Evolutionary conservation across 2,329 filamentous ascomycete genomes (phyloP).

Genomic region (Stagonosporopsis rhizophila): DNA sequence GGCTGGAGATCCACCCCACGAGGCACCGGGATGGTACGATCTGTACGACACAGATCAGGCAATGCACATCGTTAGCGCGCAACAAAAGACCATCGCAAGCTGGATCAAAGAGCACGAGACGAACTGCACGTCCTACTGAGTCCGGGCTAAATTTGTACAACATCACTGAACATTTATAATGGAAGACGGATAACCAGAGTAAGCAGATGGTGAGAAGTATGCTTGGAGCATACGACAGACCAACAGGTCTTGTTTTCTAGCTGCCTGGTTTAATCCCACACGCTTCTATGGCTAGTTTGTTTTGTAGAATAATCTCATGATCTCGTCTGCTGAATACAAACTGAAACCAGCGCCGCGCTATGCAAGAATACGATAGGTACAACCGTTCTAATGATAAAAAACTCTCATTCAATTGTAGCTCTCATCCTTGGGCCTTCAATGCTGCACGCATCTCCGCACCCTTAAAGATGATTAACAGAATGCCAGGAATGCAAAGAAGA

Average conservation of each 20-base stretch:
- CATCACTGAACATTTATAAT: too few species aligned
- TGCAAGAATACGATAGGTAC: conserved; percentile 1
- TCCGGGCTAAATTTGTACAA: not conserved
- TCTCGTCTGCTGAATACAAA: too few species aligned
- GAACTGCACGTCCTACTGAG: conserved; percentile 6
- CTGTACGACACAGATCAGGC: conserved; percentile 49
- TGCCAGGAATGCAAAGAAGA: conserved; percentile 33
- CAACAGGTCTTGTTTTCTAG: too few species aligned
- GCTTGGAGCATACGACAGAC: too few species aligned
- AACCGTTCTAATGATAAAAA: not conserved
- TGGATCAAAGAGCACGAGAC: conserved; percentile 37
- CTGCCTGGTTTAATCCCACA: too few species aligned
- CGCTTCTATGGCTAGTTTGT: not conserved
- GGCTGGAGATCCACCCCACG: conserved; percentile 52
- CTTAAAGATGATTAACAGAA: conserved; percentile 30
- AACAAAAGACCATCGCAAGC: conserved; percentile 40
- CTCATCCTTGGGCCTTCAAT: conserved; percentile 25
- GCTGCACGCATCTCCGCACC: conserved; percentile 33
- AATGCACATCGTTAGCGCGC: conserved; percentile 46
- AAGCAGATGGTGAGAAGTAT: too few species aligned
- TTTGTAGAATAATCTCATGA: too few species aligned
- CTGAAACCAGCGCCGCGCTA: conserved; percentile 13
- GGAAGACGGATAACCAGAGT: too few species aligned
- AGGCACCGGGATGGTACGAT: conserved; percentile 51
- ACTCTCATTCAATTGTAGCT: not conserved